Evolutionary conservation across 495 filamentous ascomycete genomes (phyloP).

Genomic region (Penicillium mononematosum): DNA sequence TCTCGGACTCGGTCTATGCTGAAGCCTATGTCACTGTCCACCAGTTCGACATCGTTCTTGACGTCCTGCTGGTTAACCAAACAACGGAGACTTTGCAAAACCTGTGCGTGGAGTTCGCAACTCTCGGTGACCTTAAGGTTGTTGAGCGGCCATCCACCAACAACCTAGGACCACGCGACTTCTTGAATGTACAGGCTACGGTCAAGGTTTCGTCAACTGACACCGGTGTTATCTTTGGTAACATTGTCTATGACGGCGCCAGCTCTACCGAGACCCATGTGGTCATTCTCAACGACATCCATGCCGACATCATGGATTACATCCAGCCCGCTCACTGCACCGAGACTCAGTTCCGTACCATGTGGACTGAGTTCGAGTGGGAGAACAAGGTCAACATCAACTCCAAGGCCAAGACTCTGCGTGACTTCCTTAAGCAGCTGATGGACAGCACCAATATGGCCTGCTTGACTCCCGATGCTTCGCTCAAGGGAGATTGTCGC

Average conservation of each 20-base stretch:
- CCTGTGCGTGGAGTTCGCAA: conserved; percentile 95
- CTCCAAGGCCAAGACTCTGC: conserved; percentile 86
- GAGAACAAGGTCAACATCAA: conserved; percentile 99
- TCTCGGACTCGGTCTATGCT: conserved; percentile 97
- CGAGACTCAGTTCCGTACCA: conserved; percentile 97
- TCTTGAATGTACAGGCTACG: conserved; percentile 97
- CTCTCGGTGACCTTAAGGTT: conserved; percentile 95
- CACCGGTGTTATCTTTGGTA: conserved; percentile 98
- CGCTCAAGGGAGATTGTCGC: conserved; percentile 94
- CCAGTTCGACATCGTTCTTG: conserved; percentile 97
- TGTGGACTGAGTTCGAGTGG: conserved; percentile 99
- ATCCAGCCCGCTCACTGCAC: conserved; percentile 96
- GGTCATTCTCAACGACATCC: conserved; percentile 97
- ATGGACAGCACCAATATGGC: conserved; percentile 99
- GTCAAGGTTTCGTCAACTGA: conserved; percentile 99
- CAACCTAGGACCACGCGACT: conserved; percentile 91
- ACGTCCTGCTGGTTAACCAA: conserved; percentile 97
- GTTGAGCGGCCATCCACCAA: conserved; percentile 95
- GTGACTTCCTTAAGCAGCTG: conserved; percentile 90
- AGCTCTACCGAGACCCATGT: conserved; percentile 95
- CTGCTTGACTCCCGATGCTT: conserved; percentile 94
- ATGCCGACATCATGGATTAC: conserved; percentile 99
- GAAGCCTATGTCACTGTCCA: conserved; percentile 99
- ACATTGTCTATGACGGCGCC: conserved; percentile 95
- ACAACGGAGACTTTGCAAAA: conserved; percentile 97